phyloP scores from a whole-genome alignment of 2,329 filamentous ascomycete genomes.

The Cladosporium austrohemisphaericum region DNA sequence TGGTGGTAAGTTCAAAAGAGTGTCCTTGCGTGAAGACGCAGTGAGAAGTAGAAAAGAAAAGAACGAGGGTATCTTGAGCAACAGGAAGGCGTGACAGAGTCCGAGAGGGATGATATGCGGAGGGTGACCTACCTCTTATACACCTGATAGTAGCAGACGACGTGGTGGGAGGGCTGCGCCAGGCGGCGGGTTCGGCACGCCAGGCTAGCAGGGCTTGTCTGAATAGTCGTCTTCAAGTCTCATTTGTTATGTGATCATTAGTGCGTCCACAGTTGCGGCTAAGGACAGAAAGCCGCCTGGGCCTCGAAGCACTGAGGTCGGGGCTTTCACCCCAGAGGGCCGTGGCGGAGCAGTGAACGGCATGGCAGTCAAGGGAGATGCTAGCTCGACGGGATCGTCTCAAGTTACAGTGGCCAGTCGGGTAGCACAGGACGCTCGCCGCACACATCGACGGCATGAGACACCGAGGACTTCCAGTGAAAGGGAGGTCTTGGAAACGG shows the following conservation, averaged over 20 bases:
- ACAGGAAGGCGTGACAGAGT: conserved; percentile 5
- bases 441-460: conserved; percentile 3
- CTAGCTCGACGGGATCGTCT: conserved; percentile 5
- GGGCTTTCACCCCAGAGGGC: conserved; percentile 5
- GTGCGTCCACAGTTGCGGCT: conserved; percentile 10
- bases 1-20: conserved; percentile 15
- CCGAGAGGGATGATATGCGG: not conserved
- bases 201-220: conserved; percentile 8
- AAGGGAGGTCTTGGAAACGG: conserved; percentile 1
- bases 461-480: conserved; percentile 8
- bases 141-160: conserved; percentile 5
- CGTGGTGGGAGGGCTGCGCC: conserved; percentile 2
- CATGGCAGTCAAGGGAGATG: conserved; percentile 3
- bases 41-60: conserved; percentile 17
- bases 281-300: conserved; percentile 3
- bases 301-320: conserved; percentile 7
- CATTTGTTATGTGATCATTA: conserved; percentile 8
- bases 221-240: not conserved
- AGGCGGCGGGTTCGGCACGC: conserved; percentile 3
- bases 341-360: not conserved
- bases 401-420: conserved; percentile 6
- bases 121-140: conserved; percentile 11
- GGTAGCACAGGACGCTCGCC: conserved; percentile 1
- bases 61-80: conserved; percentile 13
- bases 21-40: conserved; percentile 17